A percentile compares a stretch with the other conserved stretches of the same genome.
Conservation (phyloP, 441 rosid species). For the Jatropha multifida region DNA sequence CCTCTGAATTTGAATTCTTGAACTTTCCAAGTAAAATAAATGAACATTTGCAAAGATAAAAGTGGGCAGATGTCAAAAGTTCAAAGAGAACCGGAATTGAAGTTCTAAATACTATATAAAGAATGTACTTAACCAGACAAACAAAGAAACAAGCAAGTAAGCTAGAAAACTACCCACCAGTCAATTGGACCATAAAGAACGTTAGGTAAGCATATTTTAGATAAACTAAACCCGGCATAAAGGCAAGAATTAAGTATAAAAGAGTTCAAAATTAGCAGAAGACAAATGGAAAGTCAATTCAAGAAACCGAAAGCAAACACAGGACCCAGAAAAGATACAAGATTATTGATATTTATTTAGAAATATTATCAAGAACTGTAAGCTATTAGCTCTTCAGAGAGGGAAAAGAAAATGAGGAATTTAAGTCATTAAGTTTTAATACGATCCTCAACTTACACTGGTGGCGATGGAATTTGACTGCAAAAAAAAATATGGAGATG, state of each 20-base stretch:
- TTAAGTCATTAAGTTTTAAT: not conserved
- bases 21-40: not conserved
- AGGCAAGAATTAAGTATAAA: slow-evolving; percentile 4
- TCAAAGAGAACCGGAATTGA: slow-evolving; percentile 1
- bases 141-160: slow-evolving; percentile 1
- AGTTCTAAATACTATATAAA: slow-evolving; percentile 10
- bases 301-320: not conserved
- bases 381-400: not conserved
- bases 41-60: not conserved
- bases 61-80: slow-evolving; percentile 6
- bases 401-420: not conserved
- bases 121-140: slow-evolving; percentile 11
- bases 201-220: slow-evolving; percentile 12
- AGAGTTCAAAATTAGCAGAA: slow-evolving; percentile 1
- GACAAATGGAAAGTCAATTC: not conserved
- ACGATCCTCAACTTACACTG: not conserved
- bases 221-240: slow-evolving; percentile 1
- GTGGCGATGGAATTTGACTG: not conserved
- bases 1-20: not conserved
- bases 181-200: slow-evolving; percentile 25
- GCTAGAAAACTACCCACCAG: slow-evolving; percentile 12
- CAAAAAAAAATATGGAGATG: not conserved
- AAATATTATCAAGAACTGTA: not conserved
- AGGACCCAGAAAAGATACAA: not conserved
- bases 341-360: not conserved